Evolutionary conservation across 2,329 filamentous ascomycete genomes (phyloP), one percentile per base, ranked within the genome.

Genomic region (Hirsutella minnesotensis): DNA sequence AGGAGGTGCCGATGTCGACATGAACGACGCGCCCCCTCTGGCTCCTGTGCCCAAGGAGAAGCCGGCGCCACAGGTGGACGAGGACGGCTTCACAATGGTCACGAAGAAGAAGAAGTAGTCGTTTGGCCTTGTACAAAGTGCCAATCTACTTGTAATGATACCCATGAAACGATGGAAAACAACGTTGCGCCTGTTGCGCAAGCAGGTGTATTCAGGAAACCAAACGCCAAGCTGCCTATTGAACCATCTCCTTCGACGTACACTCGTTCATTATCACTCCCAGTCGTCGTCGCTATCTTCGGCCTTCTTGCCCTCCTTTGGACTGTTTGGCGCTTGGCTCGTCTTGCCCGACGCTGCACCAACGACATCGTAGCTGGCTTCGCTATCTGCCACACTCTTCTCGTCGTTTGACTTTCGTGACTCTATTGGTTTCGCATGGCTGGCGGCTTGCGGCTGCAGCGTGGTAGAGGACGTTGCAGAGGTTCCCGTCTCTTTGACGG

Each of bases 291-390:
- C 53, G 40, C 63, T 70, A 33, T 59, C 56, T 4, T 74, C 72
- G 8, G 56, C 69, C 59, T 73, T 74, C 48, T 66, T 67, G 16
- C 65, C 54, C 29, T 74, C 75, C 57, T 77, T 79, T 21, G 77
- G 77, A 56, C 77, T 80, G 57, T 65, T 76, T 20, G 87, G 83
- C 16, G 87, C 82, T 50, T 85, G 83, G 60, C 86, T 95, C 31
- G 81, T 79, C 37, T 78, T 76, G 39, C 84, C 85, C 41, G 84
- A 89, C 38, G 79, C 70, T 5, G 82, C 81, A 8, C 84, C 83
- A 38, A 98, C 87, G 29, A 98, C 74, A 60, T 98, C 92, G 61
- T 98, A 98, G 66, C 88, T 95, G 16, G 86, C 86, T 54, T 98
- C 92, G 59, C 90, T 95, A 55, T 92, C 92, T 8, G 88, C 80